phyloP scores from a whole-genome alignment of 495 filamentous ascomycete species.

The Cenococcum geophilum region DNA sequence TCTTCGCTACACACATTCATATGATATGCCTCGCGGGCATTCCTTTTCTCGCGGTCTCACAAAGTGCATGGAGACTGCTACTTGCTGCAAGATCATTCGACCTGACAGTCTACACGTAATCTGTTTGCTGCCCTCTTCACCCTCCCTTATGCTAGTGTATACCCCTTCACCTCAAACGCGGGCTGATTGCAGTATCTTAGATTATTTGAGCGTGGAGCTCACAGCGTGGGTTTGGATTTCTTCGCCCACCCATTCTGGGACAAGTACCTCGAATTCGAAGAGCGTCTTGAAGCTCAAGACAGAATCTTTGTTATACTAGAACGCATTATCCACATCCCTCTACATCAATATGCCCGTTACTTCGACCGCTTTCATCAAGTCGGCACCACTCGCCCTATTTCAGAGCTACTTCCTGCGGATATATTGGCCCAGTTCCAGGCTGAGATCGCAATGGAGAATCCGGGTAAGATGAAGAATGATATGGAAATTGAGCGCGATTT shows the following conservation, averaged over 20 bases:
- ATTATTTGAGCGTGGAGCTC: conserved; percentile 86
- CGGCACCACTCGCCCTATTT: conserved; percentile 63
- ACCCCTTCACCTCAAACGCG: conserved; percentile 28
- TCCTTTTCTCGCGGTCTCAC: conserved; percentile 1
- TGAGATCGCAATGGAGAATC: conserved; percentile 59
- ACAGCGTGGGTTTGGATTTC: conserved; percentile 85
- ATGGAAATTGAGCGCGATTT: conserved; percentile 81
- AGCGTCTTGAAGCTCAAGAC: conserved; percentile 77
- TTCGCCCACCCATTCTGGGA: conserved; percentile 96
- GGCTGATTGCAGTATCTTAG: conserved; percentile 41
- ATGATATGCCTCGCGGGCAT: conserved; percentile 9
- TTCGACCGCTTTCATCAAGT: conserved; percentile 84
- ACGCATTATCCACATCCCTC: conserved; percentile 85
- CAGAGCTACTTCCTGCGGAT: conserved; percentile 65
- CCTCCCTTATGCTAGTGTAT: conserved; percentile 17
- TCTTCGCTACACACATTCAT: conserved; percentile 32
- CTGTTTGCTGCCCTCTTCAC: conserved; percentile 49
- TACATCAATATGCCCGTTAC: conserved; percentile 95
- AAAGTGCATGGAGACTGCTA: conserved; percentile 5
- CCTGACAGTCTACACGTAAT: conserved; percentile 18
- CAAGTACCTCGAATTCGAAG: conserved; percentile 95
- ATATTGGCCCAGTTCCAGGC: conserved; percentile 60
- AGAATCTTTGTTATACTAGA: conserved; percentile 80
- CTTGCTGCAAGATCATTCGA: not conserved
- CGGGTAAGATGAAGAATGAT: conserved; percentile 50